Percentiles rank a stretch among this genome's conserved stretches.
These are phyloP conservation scores for Brassica incana DNA, from an alignment of 345 rosid species.

Conservation along the genomic window DNA sequence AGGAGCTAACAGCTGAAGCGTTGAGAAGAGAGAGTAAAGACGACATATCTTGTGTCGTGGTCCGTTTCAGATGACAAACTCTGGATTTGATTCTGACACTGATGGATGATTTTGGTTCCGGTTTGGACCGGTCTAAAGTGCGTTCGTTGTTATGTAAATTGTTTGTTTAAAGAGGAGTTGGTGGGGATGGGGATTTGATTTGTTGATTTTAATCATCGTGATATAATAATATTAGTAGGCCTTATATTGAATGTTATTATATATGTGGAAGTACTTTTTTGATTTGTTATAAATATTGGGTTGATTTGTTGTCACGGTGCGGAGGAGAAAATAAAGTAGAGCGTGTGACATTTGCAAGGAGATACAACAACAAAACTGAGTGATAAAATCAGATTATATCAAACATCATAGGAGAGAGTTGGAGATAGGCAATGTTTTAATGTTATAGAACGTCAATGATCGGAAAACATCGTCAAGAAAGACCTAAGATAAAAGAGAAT, in stretches of 20 bases:
- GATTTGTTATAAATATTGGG: not conserved
- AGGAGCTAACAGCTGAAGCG: conserved; percentile 70
- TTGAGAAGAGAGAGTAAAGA: conserved; percentile 71
- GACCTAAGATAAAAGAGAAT: not conserved
- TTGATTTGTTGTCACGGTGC: not conserved
- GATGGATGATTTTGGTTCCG: conserved; percentile 20
- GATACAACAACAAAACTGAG: conserved; percentile 10
- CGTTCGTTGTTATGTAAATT: conserved; percentile 36
- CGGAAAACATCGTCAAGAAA: conserved; percentile 20
- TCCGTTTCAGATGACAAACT: conserved; percentile 62
- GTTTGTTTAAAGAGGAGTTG: conserved; percentile 23
- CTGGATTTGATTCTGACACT: conserved; percentile 6
- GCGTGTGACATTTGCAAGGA: not conserved
- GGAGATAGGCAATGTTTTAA: not conserved
- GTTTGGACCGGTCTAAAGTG: conserved; percentile 27
- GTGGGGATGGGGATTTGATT: conserved; percentile 24
- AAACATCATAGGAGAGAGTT: not conserved
- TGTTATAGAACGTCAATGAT: conserved; percentile 8
- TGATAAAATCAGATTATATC: not conserved
- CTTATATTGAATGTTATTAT: not conserved
- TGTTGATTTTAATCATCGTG: conserved; percentile 31
- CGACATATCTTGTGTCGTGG: conserved; percentile 77
- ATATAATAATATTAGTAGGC: conserved; percentile 15
- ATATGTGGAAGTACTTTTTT: conserved; percentile 25
- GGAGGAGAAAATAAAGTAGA: no score